A percentile compares a stretch with the other conserved stretches of the same genome.
Conservation (phyloP, 225 moss, liverwort and hornwort species). For the Sphagnum tenellum region DNA sequence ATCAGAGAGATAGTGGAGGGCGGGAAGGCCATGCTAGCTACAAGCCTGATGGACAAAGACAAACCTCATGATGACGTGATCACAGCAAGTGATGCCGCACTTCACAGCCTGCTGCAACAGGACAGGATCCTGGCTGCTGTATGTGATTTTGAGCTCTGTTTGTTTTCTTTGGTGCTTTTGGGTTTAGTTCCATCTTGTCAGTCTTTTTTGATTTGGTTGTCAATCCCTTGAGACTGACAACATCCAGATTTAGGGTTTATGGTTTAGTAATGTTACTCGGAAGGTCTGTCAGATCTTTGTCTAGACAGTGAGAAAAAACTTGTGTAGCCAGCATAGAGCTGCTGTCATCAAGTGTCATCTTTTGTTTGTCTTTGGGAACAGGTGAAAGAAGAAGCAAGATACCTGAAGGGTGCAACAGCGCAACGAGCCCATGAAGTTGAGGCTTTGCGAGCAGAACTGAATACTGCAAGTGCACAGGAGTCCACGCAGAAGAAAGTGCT, state of each 20-base stretch:
- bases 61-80: conserved; percentile 11
- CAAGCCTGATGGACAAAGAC: conserved; percentile 22
- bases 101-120: conserved; percentile 29
- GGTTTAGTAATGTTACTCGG: too few species aligned
- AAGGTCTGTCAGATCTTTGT: too few species aligned
- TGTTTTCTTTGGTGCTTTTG: too few species aligned
- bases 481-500: conserved; percentile 16
- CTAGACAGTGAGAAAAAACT: too few species aligned
- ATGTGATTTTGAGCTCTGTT: background rate
- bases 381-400: conserved; percentile 33
- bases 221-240: too few species aligned
- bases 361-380: background rate
- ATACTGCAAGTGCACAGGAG: conserved; percentile 15
- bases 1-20: conserved; percentile 22
- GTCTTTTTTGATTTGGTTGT: background rate
- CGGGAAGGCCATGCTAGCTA: conserved; percentile 27
- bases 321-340: too few species aligned
- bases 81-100: conserved; percentile 13
- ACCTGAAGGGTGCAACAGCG: conserved; percentile 16
- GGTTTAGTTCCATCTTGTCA: too few species aligned
- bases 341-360: too few species aligned
- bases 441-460: conserved; percentile 14
- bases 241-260: too few species aligned
- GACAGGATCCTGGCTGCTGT: conserved; percentile 30
- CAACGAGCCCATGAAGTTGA: conserved; percentile 25